phyloP scores from a whole-genome alignment of 2,329 filamentous ascomycete genomes.

The Diaporthe longicolla region DNA sequence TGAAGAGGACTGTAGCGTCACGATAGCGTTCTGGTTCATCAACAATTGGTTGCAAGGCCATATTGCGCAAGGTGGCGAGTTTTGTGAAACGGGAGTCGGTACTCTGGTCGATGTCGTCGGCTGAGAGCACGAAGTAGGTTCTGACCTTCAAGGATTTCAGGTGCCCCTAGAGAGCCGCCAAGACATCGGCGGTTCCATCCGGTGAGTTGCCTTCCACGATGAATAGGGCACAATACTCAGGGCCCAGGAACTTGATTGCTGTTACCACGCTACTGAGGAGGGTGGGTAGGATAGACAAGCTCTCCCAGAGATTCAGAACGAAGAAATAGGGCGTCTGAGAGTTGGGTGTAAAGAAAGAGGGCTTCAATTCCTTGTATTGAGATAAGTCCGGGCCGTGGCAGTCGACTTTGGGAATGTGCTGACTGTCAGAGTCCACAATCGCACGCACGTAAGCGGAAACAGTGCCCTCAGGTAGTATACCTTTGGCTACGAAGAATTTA shows the following conservation, averaged over 20 bases:
- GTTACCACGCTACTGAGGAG: conserved; percentile 63
- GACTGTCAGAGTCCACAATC: not conserved
- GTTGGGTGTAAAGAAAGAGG: not conserved
- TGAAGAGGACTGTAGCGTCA: too few species aligned
- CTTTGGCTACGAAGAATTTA: not conserved
- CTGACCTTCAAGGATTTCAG: conserved; percentile 53
- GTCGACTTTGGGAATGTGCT: not conserved
- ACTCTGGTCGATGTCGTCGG: conserved; percentile 52
- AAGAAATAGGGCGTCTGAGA: conserved; percentile 51
- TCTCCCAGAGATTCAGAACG: conserved; percentile 55
- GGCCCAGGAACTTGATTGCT: conserved; percentile 63
- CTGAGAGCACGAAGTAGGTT: conserved; percentile 56
- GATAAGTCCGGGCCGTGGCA: not conserved
- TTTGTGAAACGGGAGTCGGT: too few species aligned
- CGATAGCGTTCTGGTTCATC: too few species aligned
- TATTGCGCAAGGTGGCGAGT: too few species aligned
- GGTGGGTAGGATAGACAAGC: conserved; percentile 51
- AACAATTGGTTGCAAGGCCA: too few species aligned
- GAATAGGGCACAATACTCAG: conserved; percentile 64
- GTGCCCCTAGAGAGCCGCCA: conserved; percentile 48
- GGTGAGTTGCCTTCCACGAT: conserved; percentile 69
- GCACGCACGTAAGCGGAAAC: not conserved
- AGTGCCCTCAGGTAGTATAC: not conserved
- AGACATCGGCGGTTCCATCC: conserved; percentile 63
- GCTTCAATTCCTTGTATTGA: not conserved